Base-by-base conservation (phyloP, 208 protist genomes). In the Acanthamoeba triangularis region DNA sequence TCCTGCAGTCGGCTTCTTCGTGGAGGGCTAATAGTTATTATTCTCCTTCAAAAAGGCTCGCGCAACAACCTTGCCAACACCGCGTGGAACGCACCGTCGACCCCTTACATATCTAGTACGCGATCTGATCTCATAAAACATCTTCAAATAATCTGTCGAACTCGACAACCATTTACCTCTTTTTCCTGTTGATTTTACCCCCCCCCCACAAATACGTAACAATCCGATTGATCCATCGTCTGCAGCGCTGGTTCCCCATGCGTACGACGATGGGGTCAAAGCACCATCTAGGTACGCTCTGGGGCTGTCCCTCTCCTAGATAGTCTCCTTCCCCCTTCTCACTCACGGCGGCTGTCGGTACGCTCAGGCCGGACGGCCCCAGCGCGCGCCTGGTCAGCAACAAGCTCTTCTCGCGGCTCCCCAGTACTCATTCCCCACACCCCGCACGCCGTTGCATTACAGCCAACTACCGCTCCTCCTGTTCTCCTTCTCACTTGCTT, bases 61-160 rank as follows among this genome's bases (percentile, higher is more conserved):
- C 16, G n/a, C 72, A 80, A 80, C 33, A 80, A 80, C 72, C 72
- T 80, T 2, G 33, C 6, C 72, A 80, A 80, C 30, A 33, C 72
- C 6, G 10, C 72, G 8, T 49, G 30, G 72, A 80, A 80, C 72
- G 72, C 35, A 3, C 35, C 7, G 10, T 47, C 14, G n/a, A 49
- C 72, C 72, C 30, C 72, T 13, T 80, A 80, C 33, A 80, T 80
- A 4, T 80, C 37, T 3, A 20, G 72, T 80, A 80, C 33, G 44
- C 44, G 44, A 47, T 47, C n/a, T n/a, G n/a, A n/a, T n/a, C n/a
- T n/a, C n/a, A n/a, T 4, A n/a, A n/a, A n/a, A n/a, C n/a, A n/a
- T n/a, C n/a, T n/a, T 25, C 14, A n/a, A n/a, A 18, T 63, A 18
- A 18, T 7, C 18, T 25, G 20, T n/a, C n/a, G n/a, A n/a, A n/a